Evolutionary conservation across 495 filamentous ascomycete species (phyloP).

Genomic region (Neurospora sp.): DNA sequence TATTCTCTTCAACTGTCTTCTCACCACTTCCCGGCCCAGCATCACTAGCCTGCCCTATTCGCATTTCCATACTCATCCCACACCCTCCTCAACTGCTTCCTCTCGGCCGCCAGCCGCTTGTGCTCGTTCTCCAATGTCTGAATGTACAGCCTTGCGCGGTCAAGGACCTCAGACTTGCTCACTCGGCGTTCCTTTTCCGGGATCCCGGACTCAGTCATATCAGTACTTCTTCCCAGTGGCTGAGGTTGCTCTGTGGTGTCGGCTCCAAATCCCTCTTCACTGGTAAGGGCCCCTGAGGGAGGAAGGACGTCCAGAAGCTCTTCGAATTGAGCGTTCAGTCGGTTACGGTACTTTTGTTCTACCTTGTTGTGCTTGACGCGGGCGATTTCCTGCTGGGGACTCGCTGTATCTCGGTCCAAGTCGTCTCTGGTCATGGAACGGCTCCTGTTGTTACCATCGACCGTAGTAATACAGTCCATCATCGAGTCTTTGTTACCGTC

Average conservation of each 20-base stretch:
- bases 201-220: not conserved
- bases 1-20: not conserved
- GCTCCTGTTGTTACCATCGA: not conserved
- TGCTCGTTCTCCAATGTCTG: constrained; percentile 9
- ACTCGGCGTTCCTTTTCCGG: constrained; percentile 4
- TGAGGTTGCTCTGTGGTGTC: not conserved
- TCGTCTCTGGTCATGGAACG: not conserved
- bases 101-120: constrained; percentile 6
- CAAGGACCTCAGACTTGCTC: constrained; percentile 25
- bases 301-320: constrained; percentile 18
- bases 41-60: not conserved
- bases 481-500: not conserved
- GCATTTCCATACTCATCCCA: constrained; percentile 2
- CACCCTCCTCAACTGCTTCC: constrained; percentile 3
- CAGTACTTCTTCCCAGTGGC: not conserved
- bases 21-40: not conserved
- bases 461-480: not conserved
- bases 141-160: constrained; percentile 18
- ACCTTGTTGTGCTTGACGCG: constrained; percentile 4
- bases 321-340: constrained; percentile 18
- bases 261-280: not conserved
- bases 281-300: not conserved
- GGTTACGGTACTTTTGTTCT: constrained; percentile 4
- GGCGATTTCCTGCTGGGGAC: not conserved
- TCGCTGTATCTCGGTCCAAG: not conserved